Conservation (phyloP, 352 stramenopile genomes). For the Pythium sukuiense region DNA sequence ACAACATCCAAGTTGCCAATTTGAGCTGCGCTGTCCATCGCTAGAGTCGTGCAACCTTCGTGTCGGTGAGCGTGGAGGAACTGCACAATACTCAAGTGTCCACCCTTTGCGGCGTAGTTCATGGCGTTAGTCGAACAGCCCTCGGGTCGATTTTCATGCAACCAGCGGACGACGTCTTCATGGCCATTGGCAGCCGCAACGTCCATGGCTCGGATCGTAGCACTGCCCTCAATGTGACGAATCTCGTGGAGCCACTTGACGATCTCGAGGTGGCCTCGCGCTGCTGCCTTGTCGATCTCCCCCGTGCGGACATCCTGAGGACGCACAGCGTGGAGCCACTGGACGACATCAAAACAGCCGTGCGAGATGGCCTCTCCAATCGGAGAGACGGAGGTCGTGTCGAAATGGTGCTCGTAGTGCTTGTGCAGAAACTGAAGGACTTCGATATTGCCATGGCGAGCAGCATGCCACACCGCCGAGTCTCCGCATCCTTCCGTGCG, state of each 20-base stretch:
- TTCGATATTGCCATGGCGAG: constrained; percentile 44
- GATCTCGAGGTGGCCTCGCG: constrained; percentile 26
- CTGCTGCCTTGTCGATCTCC: constrained; percentile 29
- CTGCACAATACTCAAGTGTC: constrained; percentile 21
- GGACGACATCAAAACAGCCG: constrained; percentile 37
- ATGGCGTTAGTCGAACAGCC: constrained; percentile 29
- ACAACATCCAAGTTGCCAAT: constrained; percentile 26
- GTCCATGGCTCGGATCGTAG: constrained; percentile 21
- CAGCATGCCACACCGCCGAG: constrained; percentile 61
- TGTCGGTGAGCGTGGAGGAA: constrained; percentile 19
- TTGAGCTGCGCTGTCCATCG: constrained; percentile 28
- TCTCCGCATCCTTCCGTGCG: constrained; percentile 46
- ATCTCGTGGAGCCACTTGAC: constrained; percentile 31
- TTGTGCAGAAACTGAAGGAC: constrained; percentile 47
- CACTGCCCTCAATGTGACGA: constrained; percentile 8
- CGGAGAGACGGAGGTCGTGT: constrained; percentile 41
- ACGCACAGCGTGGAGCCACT: constrained; percentile 29
- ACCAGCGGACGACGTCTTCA: constrained; percentile 12
- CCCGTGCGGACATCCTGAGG: constrained; percentile 9
- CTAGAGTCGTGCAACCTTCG: constrained; percentile 27
- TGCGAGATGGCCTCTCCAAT: constrained; percentile 53
- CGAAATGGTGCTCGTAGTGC: constrained; percentile 38
- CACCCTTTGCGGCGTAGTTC: constrained; percentile 26
- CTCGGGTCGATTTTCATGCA: constrained; percentile 21
- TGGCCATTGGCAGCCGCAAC: constrained; percentile 27